phyloP scores from a whole-genome alignment of 495 filamentous ascomycete species.

The Trichoderma parareesei region DNA sequence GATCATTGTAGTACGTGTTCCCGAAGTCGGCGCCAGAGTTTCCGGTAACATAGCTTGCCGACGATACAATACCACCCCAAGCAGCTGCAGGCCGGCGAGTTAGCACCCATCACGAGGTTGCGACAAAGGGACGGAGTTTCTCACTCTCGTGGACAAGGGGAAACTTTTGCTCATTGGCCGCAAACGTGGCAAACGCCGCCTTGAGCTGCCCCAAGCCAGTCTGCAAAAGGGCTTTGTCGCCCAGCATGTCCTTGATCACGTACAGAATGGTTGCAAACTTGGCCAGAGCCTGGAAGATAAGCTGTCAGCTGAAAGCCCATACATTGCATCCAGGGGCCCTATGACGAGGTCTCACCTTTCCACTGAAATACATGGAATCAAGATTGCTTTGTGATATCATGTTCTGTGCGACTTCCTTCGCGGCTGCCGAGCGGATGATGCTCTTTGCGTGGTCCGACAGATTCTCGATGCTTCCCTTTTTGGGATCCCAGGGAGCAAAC shows the following conservation, averaged over 20 bases:
- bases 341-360: constrained; percentile 49
- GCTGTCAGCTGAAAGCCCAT: constrained; percentile 18
- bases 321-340: not conserved
- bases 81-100: constrained; percentile 26
- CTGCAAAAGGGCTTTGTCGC: constrained; percentile 50
- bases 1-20: constrained; percentile 86
- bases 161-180: constrained; percentile 65
- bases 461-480: constrained; percentile 37
- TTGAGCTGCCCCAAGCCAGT: constrained; percentile 62
- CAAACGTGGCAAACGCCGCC: constrained; percentile 65
- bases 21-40: constrained; percentile 70
- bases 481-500: constrained; percentile 64
- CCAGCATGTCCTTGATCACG: constrained; percentile 56
- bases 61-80: constrained; percentile 83
- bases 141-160: constrained; percentile 72
- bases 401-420: constrained; percentile 62
- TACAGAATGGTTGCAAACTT: constrained; percentile 76
- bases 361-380: constrained; percentile 91
- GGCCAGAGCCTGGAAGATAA: constrained; percentile 52
- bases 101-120: not conserved
- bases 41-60: constrained; percentile 66
- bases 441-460: constrained; percentile 45
- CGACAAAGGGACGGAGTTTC: constrained; percentile 11
- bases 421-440: constrained; percentile 49
- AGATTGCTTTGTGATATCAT: constrained; percentile 63